phyloP scores from a whole-genome alignment of 2,329 filamentous ascomycete genomes.

The Capronia americana region DNA sequence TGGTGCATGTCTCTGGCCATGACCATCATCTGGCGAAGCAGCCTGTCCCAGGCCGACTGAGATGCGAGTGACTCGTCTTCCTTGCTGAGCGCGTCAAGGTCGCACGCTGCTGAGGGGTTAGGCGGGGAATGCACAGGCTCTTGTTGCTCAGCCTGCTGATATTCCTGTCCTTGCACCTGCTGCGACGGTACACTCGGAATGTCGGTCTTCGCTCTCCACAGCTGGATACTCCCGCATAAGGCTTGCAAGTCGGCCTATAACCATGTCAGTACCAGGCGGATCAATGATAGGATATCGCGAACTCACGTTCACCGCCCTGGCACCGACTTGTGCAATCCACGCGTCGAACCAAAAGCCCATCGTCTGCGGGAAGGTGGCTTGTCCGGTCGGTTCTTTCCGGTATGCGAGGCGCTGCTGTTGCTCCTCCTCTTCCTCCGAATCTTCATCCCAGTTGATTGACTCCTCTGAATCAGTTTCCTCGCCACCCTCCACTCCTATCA shows the following conservation, averaged over 20 bases:
- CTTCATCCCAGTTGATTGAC: slow-evolving; percentile 18
- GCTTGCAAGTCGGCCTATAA: slow-evolving; percentile 18
- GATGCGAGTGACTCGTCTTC: slow-evolving; percentile 4
- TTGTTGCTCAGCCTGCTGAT: background rate
- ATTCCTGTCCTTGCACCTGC: background rate
- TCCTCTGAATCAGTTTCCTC: slow-evolving; percentile 1
- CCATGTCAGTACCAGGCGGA: background rate
- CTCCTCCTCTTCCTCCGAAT: slow-evolving; percentile 8
- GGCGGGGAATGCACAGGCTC: background rate
- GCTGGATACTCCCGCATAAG: slow-evolving; percentile 23
- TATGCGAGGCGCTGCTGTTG: background rate
- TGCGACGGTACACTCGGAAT: slow-evolving; percentile 1
- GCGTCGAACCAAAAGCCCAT: slow-evolving; percentile 27
- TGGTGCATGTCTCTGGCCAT: slow-evolving; percentile 21
- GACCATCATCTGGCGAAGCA: slow-evolving; percentile 18
- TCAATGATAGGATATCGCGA: background rate
- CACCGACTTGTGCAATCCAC: slow-evolving; percentile 20
- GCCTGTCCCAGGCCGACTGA: slow-evolving; percentile 20
- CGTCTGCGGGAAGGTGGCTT: slow-evolving; percentile 21
- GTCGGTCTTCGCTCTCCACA: slow-evolving; percentile 26
- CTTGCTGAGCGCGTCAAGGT: background rate
- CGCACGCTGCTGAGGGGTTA: background rate
- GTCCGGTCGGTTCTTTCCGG: background rate
- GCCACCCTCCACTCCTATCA: background rate
- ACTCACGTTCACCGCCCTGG: slow-evolving; percentile 18